Evolutionary conservation across 108 stramenopile species (phyloP).

Genomic region (Nitzschia palea): DNA sequence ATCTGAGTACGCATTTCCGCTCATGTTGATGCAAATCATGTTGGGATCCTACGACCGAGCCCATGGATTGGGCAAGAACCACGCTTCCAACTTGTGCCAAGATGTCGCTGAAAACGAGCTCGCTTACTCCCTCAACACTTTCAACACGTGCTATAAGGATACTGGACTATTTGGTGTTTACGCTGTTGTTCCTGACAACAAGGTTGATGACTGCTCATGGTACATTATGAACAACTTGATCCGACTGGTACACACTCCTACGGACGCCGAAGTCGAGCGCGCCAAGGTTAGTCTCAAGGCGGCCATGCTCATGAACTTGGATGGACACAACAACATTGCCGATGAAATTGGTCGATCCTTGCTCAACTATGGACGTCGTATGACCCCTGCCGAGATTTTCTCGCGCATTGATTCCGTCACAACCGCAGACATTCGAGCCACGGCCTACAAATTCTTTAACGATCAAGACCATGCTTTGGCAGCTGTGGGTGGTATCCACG

Average conservation of each 20-base stretch:
- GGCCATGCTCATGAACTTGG: constrained; percentile 96
- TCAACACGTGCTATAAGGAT: constrained; percentile 99
- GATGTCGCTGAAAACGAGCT: constrained; percentile 89
- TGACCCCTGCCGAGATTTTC: constrained; percentile 98
- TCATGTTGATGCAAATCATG: constrained; percentile 98
- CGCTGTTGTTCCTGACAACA: constrained; percentile 90
- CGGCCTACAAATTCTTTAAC: constrained; percentile 89
- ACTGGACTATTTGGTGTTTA: constrained; percentile 99
- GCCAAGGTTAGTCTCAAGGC: constrained; percentile 97
- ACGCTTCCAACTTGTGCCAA: constrained; percentile 87
- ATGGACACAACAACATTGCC: constrained; percentile 93
- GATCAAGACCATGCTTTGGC: constrained; percentile 98
- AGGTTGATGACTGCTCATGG: constrained; percentile 86
- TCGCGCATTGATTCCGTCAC: constrained; percentile 94
- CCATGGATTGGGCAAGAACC: constrained; percentile 84
- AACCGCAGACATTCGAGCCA: constrained; percentile 89
- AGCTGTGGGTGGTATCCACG: constrained; percentile 97
- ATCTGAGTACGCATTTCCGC: constrained; percentile 95
- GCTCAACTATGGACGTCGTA: constrained; percentile 96
- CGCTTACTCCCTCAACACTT: constrained; percentile 91
- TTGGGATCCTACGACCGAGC: constrained; percentile 95
- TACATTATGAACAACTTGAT: constrained; percentile 89
- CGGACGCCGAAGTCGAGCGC: constrained; percentile 93
- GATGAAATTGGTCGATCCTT: constrained; percentile 99
- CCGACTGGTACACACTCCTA: constrained; percentile 84